Evolutionary conservation across 2,329 filamentous ascomycete species (phyloP), one percentile per base, ranked within the genome.

Genomic region (Fusarium falciforme): DNA sequence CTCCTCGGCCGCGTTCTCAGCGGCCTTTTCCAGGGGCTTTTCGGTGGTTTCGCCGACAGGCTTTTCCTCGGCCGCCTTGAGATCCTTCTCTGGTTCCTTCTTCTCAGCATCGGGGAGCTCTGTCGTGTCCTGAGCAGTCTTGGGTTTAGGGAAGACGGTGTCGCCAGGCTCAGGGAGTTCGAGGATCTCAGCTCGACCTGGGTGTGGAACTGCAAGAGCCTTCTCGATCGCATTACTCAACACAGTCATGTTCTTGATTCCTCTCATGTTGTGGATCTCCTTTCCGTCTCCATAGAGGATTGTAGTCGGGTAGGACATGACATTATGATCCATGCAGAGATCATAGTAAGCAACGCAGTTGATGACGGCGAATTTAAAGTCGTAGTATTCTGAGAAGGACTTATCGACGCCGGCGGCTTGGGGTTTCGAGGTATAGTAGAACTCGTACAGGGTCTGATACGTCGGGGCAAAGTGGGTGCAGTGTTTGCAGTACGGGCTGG

Each of bases 361-460:
- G 73, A 99, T 84, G 67, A 89, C 90, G 33, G 89, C 96, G 80
- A 99, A 98, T 77, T 93, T 91, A 83, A 98, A 96, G 83, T 96
- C 91, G 84, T 98, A 98, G 82, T 91, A 96, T 64, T 92, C 88
- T 35, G 92, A 91, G 79, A 98, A 98, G 31, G 84, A 83, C 44
- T 87, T 84, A 84, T 90, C 77, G 84, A 88, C 84, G 85, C 89
- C 76, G 82, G 85, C 77, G 84, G 86, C 77, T 81, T 92, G 85
- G 17, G 93, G 92, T 78, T 94, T 92, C 40, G 94, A 96, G 40
- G 95, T 98, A 85, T 94, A 86, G 85, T 98, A 99, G 83, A 92
- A 98, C 85, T 99, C 96, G 87, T 98, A 98, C 16, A 96, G 83
- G 6, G 95, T 98, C 84, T 98, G 95, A 87, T 91, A 98, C 60